phyloP scores from a whole-genome alignment of 2,329 filamentous ascomycete species.

The Diplodia seriata region DNA sequence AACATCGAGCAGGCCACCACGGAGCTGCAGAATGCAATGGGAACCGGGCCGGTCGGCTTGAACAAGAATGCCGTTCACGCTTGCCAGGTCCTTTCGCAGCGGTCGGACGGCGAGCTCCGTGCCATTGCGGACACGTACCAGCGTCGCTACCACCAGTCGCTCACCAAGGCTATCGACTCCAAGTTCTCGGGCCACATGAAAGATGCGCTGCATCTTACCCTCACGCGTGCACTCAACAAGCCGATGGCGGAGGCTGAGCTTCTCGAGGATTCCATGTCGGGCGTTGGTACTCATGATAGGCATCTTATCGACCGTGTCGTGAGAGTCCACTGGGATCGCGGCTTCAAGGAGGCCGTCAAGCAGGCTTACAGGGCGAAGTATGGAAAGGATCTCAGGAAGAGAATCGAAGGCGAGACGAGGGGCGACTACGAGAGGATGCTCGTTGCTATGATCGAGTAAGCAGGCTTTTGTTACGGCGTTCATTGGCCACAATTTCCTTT shows the following conservation, averaged over 20 bases:
- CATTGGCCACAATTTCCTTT: neutral
- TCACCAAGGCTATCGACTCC: slow-evolving; percentile 77
- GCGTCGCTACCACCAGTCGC: slow-evolving; percentile 71
- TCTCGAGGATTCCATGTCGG: slow-evolving; percentile 87
- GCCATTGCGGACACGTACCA: slow-evolving; percentile 80
- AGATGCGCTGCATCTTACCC: slow-evolving; percentile 78
- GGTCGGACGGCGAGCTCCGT: slow-evolving; percentile 82
- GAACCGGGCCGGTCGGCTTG: slow-evolving; percentile 56
- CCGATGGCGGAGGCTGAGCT: slow-evolving; percentile 82
- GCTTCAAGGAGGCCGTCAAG: slow-evolving; percentile 77
- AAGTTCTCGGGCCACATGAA: slow-evolving; percentile 95
- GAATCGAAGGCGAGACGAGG: slow-evolving; percentile 83
- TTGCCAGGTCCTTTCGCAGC: slow-evolving; percentile 76
- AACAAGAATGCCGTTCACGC: slow-evolving; percentile 79
- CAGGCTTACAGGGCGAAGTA: slow-evolving; percentile 77
- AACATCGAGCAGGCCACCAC: slow-evolving; percentile 77
- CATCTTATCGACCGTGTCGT: slow-evolving; percentile 80
- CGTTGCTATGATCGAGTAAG: slow-evolving; percentile 65
- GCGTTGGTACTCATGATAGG: slow-evolving; percentile 84
- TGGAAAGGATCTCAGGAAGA: slow-evolving; percentile 68
- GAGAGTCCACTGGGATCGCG: slow-evolving; percentile 81
- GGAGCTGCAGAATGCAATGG: slow-evolving; percentile 74
- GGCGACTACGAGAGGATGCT: slow-evolving; percentile 81
- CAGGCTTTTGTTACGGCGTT: neutral
- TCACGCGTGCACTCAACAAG: slow-evolving; percentile 78